phyloP scores from a whole-genome alignment of 1,284 basidiomycete genomes.

The Hemileia vastatrix region DNA sequence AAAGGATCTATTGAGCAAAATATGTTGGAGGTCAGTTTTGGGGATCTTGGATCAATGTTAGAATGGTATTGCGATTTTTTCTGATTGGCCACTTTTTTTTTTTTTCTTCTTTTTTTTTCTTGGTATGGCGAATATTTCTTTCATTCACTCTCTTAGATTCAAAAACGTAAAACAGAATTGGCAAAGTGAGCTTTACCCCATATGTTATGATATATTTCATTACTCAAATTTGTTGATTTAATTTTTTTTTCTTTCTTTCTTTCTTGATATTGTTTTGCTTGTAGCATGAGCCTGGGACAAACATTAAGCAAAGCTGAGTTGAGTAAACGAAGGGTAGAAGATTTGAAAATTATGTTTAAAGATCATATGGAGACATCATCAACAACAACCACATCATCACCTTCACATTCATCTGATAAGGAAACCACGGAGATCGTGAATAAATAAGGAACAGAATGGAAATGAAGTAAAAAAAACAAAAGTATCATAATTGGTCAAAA shows the following conservation, averaged over 20 bases:
- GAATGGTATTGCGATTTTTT: neutral
- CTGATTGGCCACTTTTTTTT: neutral
- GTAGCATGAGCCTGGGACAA: slow-evolving; percentile 72
- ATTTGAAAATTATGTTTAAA: slow-evolving; percentile 53
- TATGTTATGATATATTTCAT: too few relatives aligned
- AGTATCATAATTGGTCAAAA: too few relatives aligned
- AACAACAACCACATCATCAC: too few relatives aligned
- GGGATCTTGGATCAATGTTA: slow-evolving; percentile 31
- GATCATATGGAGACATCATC: too few relatives aligned
- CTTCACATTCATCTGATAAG: too few relatives aligned
- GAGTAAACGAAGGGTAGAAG: slow-evolving; percentile 69
- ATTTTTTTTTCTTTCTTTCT: too few relatives aligned
- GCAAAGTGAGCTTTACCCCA: slow-evolving; percentile 59
- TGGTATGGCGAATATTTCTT: slow-evolving; percentile 50
- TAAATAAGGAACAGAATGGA: too few relatives aligned
- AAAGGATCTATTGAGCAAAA: slow-evolving; percentile 74
- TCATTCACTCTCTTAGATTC: slow-evolving; percentile 79
- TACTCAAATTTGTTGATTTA: too few relatives aligned
- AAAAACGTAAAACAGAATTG: slow-evolving; percentile 84
- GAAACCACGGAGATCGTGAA: too few relatives aligned
- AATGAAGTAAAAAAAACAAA: too few relatives aligned
- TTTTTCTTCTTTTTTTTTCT: neutral
- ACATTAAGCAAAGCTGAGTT: slow-evolving; percentile 72
- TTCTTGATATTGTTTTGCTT: slow-evolving; percentile 38
- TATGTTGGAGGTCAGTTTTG: slow-evolving; percentile 16